Evolutionary conservation across 306 rosid genomes (phyloP).

Genomic region (Canavalia gladiata): DNA sequence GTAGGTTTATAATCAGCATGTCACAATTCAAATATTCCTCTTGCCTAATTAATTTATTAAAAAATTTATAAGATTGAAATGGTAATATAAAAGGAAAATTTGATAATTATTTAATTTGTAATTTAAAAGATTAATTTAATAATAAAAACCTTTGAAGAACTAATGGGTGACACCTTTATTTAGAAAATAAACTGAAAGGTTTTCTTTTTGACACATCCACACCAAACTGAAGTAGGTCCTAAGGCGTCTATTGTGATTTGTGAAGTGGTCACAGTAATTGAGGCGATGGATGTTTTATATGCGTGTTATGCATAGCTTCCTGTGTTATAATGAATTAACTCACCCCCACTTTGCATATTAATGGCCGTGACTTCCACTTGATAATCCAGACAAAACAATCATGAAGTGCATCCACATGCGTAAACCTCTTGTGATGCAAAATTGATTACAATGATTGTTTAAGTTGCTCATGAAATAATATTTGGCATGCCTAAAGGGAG

Average conservation of each 20-base stretch:
- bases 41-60: neutral
- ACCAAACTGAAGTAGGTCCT: neutral
- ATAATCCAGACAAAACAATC: conserved; percentile 38
- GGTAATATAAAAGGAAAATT: neutral
- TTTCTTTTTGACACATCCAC: neutral
- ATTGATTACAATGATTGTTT: conserved; percentile 7
- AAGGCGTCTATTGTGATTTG: neutral
- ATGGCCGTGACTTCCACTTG: neutral
- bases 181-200: neutral
- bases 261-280: conserved; percentile 10
- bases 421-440: conserved; percentile 30
- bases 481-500: conserved; percentile 42
- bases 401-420: conserved; percentile 50
- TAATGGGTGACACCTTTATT: neutral
- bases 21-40: neutral
- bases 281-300: conserved; percentile 17
- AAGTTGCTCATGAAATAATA: conserved; percentile 38
- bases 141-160: neutral
- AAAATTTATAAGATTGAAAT: neutral
- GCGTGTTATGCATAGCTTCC: conserved; percentile 5
- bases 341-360: neutral
- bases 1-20: neutral
- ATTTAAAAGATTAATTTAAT: neutral
- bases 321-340: neutral
- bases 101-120: neutral